Evolutionary conservation across 2,329 filamentous ascomycete genomes (phyloP).

Genomic region (Diplodia sapinea): DNA sequence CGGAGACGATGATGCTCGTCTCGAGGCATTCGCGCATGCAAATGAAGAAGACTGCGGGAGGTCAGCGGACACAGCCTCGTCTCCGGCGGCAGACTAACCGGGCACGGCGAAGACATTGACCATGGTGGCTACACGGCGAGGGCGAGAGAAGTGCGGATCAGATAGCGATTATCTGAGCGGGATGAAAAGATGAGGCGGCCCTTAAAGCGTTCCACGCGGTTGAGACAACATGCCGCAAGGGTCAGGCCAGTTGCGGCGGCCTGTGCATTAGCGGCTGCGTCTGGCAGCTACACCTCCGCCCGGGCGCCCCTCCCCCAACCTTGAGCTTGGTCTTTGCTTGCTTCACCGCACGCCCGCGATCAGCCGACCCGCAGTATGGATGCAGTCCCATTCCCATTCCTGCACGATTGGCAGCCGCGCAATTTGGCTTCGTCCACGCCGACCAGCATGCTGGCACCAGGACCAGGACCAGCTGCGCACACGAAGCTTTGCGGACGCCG

Average conservation of each 20-base stretch:
- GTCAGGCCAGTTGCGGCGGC: slow-evolving; percentile 18
- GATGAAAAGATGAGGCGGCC: slow-evolving; percentile 21
- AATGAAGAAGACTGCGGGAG: slow-evolving; percentile 75
- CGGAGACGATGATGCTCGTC: slow-evolving; percentile 82
- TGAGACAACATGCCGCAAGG: slow-evolving; percentile 11
- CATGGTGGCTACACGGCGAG: slow-evolving; percentile 49
- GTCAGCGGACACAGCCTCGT: neutral
- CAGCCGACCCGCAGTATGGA: neutral
- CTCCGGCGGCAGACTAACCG: slow-evolving; percentile 47
- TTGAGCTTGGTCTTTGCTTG: slow-evolving; percentile 15
- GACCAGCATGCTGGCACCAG: too few relatives aligned
- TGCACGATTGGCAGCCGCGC: neutral
- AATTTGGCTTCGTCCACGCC: neutral
- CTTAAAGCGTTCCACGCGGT: neutral
- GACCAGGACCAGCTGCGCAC: too few relatives aligned
- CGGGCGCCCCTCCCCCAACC: neutral
- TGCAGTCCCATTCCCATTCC: neutral
- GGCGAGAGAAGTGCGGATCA: slow-evolving; percentile 9
- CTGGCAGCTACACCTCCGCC: neutral
- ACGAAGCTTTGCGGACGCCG: slow-evolving; percentile 2
- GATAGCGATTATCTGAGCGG: slow-evolving; percentile 13
- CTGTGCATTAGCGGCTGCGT: slow-evolving; percentile 15
- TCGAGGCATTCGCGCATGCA: slow-evolving; percentile 86
- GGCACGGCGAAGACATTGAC: slow-evolving; percentile 76
- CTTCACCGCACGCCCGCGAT: slow-evolving; percentile 6